phyloP scores from a whole-genome alignment of 1,139 yeast genomes.

The Nakaseomyces nivariensis region DNA sequence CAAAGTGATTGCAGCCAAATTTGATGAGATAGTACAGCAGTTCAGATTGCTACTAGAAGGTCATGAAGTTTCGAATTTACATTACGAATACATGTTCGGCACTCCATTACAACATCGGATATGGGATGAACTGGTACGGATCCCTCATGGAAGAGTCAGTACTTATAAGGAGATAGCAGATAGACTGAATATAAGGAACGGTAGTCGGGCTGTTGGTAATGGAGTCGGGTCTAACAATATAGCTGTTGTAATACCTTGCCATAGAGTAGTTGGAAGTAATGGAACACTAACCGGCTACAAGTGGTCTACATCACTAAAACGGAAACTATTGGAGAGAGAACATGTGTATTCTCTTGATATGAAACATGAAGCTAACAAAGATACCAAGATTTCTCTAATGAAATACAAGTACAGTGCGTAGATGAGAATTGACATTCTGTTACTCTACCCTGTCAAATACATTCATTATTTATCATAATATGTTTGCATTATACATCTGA shows the following conservation, averaged over 20 bases:
- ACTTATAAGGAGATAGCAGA: conserved; percentile 19
- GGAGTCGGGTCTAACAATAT: conserved; percentile 23
- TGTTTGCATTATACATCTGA: no score
- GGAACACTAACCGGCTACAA: conserved; percentile 18
- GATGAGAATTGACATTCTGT: background rate
- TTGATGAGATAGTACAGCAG: background rate
- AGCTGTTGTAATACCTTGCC: conserved; percentile 24
- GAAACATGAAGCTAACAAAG: conserved; percentile 4
- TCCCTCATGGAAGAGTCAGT: conserved; percentile 14
- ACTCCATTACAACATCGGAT: conserved; percentile 22
- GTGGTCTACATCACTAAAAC: conserved; percentile 19
- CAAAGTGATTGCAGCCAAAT: background rate
- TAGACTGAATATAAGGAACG: conserved; percentile 14
- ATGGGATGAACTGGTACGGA: conserved; percentile 17
- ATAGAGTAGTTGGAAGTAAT: conserved; percentile 17
- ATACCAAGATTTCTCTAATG: background rate
- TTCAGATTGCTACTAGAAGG: conserved; percentile 2
- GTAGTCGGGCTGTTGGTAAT: conserved; percentile 23
- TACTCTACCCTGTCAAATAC: no score
- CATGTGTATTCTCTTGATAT: background rate
- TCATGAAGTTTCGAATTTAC: background rate
- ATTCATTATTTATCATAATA: no score
- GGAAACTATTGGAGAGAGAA: conserved; percentile 11
- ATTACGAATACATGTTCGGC: conserved; percentile 20
- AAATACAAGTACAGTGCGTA: background rate